A percentile compares a stretch with the other conserved stretches of the same genome.
phyloP scores from a whole-genome alignment of 106 monocot species.

The Dendrobium chrysotoxum region DNA sequence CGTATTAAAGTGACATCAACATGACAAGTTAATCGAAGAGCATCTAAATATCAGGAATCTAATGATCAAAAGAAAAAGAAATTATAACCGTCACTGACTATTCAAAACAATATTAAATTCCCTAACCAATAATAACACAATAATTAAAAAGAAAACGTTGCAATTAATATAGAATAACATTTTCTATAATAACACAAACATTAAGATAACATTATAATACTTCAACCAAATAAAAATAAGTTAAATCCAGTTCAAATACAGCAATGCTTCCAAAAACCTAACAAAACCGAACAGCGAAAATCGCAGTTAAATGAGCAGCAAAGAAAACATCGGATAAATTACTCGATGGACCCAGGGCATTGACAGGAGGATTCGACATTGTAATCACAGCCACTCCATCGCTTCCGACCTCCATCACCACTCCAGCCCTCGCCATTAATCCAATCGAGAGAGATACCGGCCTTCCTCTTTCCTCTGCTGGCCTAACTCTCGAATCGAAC shows the following conservation, averaged over 20 bases:
- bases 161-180: neutral
- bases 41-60: neutral
- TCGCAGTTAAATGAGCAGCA: neutral
- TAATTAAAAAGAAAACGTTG: neutral
- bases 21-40: neutral
- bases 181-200: neutral
- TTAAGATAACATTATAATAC: neutral
- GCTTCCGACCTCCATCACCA: conserved; percentile 11
- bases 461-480: neutral
- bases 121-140: neutral
- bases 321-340: neutral
- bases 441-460: neutral
- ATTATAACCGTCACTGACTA: neutral
- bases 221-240: neutral
- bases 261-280: neutral
- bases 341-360: conserved; percentile 7
- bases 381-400: conserved; percentile 12
- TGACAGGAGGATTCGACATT: conserved; percentile 12
- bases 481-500: neutral
- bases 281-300: neutral
- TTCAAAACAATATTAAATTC: neutral
- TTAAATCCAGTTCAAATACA: neutral
- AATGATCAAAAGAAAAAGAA: neutral
- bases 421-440: conserved; percentile 3
- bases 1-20: neutral